Base-by-base conservation (phyloP, 805 yeast genomes). In the Candida awuae region DNA sequence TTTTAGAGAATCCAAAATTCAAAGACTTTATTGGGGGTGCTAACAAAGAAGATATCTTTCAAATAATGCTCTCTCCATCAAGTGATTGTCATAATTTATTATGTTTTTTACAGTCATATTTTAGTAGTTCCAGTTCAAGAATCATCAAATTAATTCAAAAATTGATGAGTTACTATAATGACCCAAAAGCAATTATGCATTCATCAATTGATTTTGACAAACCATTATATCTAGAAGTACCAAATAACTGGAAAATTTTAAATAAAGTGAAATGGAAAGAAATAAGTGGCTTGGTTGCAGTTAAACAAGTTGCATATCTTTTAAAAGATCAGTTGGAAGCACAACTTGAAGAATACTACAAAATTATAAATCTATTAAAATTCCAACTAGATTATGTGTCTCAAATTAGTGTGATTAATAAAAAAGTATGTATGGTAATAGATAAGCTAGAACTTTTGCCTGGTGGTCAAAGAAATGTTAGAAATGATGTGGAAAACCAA, bases 231-330 rank as follows among this genome's bases (percentile, higher is more conserved):
- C 21, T 55, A 4, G 45, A 42, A 10, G 37, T 57, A 13, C 55
- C 59, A 2, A 31, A 26, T 1, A 7, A 13, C 3, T 55, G 61
- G 59, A 57, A 51, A 27, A 14, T 4, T 8, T 23, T 34, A 1
- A 32, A 54, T 35, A 52, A 47, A 32, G 22, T 21, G 9, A 47
- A 44, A 34, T 54, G 58, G 57, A 47, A 42, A 19, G 51, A 46
- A 13, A 42, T 50, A 2, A 15, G 28, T 13, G 44, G 20, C 15
- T 41, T 35, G 44, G 42, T 48, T 2, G 30, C 37, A 4, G 53
- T 52, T 25, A 39, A 38, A 18, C 59, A 54, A 29, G 39, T 49
- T 6, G 27, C 51, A 2, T 32, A 40, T 5, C 55, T 37, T 32
- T 40, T 53, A 4, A 44, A 45, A 21, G 35, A 30, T 27, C 45